These are phyloP conservation scores for Aspergillus thermomutatus DNA, from an alignment of 2,329 filamentous ascomycete genomes.

Conservation along the genomic window DNA sequence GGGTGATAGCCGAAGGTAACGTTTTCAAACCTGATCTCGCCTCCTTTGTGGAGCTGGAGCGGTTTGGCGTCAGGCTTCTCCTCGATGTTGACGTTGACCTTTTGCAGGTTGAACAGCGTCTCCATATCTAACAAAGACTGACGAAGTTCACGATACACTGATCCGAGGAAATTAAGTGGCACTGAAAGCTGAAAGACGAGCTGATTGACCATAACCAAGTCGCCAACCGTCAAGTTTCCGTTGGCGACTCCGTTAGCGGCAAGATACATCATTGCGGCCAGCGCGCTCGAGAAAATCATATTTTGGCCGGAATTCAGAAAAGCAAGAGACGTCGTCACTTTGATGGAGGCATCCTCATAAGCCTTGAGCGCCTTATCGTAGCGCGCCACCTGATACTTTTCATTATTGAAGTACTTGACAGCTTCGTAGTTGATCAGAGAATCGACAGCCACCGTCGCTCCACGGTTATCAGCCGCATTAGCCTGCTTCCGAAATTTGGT, in stretches of 20 bases:
- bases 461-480: slow-evolving; percentile 93
- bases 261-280: slow-evolving; percentile 98
- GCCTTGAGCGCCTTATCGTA: slow-evolving; percentile 83
- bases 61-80: slow-evolving; percentile 72
- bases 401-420: slow-evolving; percentile 99
- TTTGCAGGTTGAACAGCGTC: slow-evolving; percentile 94
- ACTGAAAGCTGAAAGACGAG: slow-evolving; percentile 97
- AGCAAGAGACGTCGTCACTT: slow-evolving; percentile 88
- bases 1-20: slow-evolving; percentile 90
- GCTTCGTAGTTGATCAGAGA: slow-evolving; percentile 98
- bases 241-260: slow-evolving; percentile 83
- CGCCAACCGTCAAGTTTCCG: slow-evolving; percentile 82
- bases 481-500: slow-evolving; percentile 94
- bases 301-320: slow-evolving; percentile 95
- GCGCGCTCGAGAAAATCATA: slow-evolving; percentile 89
- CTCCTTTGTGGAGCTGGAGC: slow-evolving; percentile 69
- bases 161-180: slow-evolving; percentile 95
- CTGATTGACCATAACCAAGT: slow-evolving; percentile 98
- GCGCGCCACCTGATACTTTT: slow-evolving; percentile 84
- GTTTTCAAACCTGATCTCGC: slow-evolving; percentile 91
- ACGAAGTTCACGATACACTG: slow-evolving; percentile 90
- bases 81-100: slow-evolving; percentile 84
- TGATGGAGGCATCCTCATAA: slow-evolving; percentile 94
- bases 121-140: slow-evolving; percentile 98
- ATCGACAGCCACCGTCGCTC: slow-evolving; percentile 91